Percentiles rank a stretch among this genome's conserved stretches.
These are phyloP conservation scores for Aureobasidium uvarum DNA, from an alignment of 2,329 filamentous ascomycete genomes.

Conservation along the genomic window DNA sequence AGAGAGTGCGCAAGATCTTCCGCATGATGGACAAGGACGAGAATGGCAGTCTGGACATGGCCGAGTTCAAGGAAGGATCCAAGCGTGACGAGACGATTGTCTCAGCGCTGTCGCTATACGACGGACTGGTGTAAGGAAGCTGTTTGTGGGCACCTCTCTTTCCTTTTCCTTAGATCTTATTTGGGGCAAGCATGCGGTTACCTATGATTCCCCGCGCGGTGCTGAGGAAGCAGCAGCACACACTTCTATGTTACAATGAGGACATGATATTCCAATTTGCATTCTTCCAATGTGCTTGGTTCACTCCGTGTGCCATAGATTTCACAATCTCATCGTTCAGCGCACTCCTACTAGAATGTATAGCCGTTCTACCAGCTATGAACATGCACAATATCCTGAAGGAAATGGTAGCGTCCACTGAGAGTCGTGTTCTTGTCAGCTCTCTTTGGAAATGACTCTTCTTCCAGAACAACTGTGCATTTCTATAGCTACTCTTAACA, in stretches of 20 bases:
- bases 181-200: conserved; percentile 1
- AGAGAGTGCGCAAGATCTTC: conserved; percentile 97
- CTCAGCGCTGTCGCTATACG: conserved; percentile 91
- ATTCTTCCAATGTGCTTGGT: not conserved
- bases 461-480: too few relatives aligned
- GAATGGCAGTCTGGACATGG: conserved; percentile 93
- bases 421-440: too few relatives aligned
- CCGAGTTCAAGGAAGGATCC: conserved; percentile 98
- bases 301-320: too few relatives aligned
- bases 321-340: too few relatives aligned
- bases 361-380: too few relatives aligned
- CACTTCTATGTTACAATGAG: conserved; percentile 14
- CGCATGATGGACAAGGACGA: conserved; percentile 99
- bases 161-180: not conserved
- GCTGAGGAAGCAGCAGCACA: conserved; percentile 12
- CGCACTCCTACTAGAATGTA: too few relatives aligned
- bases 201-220: conserved; percentile 6
- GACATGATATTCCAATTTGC: conserved; percentile 8
- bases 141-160: not conserved
- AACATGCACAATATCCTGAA: too few relatives aligned
- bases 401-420: too few relatives aligned
- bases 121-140: conserved; percentile 74
- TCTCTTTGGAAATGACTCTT: too few relatives aligned
- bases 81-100: conserved; percentile 99
- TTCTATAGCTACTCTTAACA: not conserved